These are phyloP conservation scores for Saccharum spontaneum DNA, from an alignment of 176 grass and related monocot genomes.

Conservation along the genomic window DNA sequence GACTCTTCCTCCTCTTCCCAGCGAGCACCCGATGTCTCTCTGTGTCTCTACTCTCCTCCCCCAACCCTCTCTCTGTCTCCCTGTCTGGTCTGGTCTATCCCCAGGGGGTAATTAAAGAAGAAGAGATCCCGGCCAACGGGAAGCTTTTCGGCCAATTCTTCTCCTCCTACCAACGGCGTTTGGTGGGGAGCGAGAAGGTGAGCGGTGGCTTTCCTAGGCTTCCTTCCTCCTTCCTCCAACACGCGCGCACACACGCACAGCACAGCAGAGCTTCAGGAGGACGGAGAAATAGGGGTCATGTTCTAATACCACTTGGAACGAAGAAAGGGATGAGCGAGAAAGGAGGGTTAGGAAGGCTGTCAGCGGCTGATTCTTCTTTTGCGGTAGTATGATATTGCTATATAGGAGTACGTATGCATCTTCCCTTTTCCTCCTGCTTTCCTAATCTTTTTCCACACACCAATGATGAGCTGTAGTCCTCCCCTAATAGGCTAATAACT, in stretches of 20 bases:
- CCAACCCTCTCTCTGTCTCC: background rate
- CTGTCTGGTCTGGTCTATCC: background rate
- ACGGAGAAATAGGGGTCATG: conserved; percentile 18
- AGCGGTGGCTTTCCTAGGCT: conserved; percentile 48
- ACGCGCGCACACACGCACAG: background rate
- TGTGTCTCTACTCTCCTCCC: background rate
- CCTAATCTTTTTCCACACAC: conserved; percentile 21
- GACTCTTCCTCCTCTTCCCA: conserved; percentile 17
- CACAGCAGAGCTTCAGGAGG: background rate
- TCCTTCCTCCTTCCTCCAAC: conserved; percentile 43
- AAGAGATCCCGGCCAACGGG: conserved; percentile 34
- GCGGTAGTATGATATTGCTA: background rate
- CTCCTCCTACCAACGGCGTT: conserved; percentile 43
- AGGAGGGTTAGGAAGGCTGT: conserved; percentile 39
- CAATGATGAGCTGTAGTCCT: conserved; percentile 46
- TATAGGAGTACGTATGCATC: background rate
- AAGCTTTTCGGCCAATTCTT: conserved; percentile 45
- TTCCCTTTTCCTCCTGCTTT: conserved; percentile 32
- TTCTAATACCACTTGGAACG: background rate
- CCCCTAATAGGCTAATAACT: background rate
- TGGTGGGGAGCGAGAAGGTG: conserved; percentile 49
- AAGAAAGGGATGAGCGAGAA: conserved; percentile 7
- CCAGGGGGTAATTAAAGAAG: conserved; percentile 39
- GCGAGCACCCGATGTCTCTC: conserved; percentile 5
- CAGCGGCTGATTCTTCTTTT: conserved; percentile 25